Evolutionary conservation across 2,329 filamentous ascomycete species (phyloP), one percentile per base, ranked within the genome.

Genomic region (Nannizzia gypsea): DNA sequence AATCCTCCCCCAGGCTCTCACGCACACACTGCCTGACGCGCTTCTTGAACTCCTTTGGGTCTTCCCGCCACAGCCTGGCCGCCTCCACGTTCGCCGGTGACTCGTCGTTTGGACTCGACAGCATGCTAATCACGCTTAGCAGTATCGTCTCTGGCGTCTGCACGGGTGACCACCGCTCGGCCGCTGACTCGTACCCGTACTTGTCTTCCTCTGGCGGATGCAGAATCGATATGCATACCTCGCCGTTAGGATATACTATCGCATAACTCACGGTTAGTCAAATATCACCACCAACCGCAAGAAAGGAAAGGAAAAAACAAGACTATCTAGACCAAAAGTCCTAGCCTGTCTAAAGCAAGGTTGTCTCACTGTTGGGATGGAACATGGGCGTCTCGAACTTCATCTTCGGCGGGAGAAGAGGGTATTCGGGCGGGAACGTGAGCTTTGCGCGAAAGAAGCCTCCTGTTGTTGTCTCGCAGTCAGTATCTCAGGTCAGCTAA

Each of bases 121-220:
- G 84, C 78, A 99, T 86, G 72, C 88, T 93, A 71, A 99, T 95
- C 36, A 95, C 91, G 68, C 85, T 90, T 34, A 99, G 76, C 55
- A 99, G 77, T 63, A 99, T 97, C 22, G 90, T 95, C 79, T 96
- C 92, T 58, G 92, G 91, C 11, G 88, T 91, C 74, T 97, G 93
- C 1, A 97, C 92, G 28, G 93, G 93, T 61, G 83, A 88, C 93
- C 93, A 99, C 62, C 93, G 84, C 80, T 99, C 93, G 31, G 84
- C 81, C 15, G 90, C 91, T 26, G 83, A 82, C 74, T 99, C 93
- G 77, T 99, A 99, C 58, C 92, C 92, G 74, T 88, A 93, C 70
- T 89, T 85, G 71, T 99, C 93, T 69, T 96, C 91, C 76, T 89
- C 91, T 3, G 93, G 92, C 11, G 92, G 89, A 73, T 99, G 93